A percentile compares a stretch with the other conserved stretches of the same genome.
phyloP scores from a whole-genome alignment of 2,329 filamentous ascomycete species.

The Aureobasidium uvarum region DNA sequence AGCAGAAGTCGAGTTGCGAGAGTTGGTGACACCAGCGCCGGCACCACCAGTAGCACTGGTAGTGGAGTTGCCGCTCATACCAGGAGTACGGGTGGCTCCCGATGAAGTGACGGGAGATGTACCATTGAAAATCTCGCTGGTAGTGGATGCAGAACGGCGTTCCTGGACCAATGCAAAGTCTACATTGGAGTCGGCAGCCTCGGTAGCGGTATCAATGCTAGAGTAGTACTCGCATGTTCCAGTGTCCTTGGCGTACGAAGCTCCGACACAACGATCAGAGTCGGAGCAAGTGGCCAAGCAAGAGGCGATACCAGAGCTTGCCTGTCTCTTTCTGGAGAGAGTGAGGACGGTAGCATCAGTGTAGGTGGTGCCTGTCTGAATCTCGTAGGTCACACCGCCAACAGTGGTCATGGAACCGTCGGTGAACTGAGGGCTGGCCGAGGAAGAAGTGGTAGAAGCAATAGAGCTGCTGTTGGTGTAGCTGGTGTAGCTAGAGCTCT shows the following conservation, averaged over 20 bases:
- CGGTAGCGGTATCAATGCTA: background rate
- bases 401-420: background rate
- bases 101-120: no score
- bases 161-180: no score
- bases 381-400: background rate
- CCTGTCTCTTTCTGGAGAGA: slow-evolving; percentile 21
- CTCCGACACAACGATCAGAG: no score
- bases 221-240: slow-evolving; percentile 9
- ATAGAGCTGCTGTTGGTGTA: slow-evolving; percentile 8
- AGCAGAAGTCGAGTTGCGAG: slow-evolving; percentile 6
- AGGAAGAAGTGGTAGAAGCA: background rate
- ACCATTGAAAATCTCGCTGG: no score
- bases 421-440: background rate
- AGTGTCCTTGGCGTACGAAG: no score
- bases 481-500: background rate
- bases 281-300: background rate
- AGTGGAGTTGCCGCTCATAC: background rate
- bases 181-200: no score
- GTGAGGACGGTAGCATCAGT: background rate
- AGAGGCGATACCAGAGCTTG: background rate
- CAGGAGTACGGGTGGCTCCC: background rate
- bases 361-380: background rate
- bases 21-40: no score
- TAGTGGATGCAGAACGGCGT: no score
- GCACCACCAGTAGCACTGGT: no score